Conservation (phyloP, 257 asterid species). For the Hygrophila difformis region DNA sequence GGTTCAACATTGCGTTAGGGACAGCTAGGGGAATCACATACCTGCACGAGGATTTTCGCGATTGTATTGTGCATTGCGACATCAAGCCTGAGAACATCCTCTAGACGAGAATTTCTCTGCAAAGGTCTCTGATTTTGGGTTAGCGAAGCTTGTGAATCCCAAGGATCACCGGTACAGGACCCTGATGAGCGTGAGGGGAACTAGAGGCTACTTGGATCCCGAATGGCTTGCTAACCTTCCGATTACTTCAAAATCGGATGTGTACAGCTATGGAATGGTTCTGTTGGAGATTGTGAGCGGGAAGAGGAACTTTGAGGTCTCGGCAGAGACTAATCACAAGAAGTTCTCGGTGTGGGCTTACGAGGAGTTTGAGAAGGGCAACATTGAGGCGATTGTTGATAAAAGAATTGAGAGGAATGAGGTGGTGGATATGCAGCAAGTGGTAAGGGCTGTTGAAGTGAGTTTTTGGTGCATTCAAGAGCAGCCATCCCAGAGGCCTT, state of each 20-base stretch:
- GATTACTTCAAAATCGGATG: slow-evolving; percentile 66
- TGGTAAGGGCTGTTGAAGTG: slow-evolving; percentile 44
- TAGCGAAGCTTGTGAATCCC: slow-evolving; percentile 63
- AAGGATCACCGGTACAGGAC: slow-evolving; percentile 71
- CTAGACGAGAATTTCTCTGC: slow-evolving; percentile 65
- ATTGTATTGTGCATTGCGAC: slow-evolving; percentile 88
- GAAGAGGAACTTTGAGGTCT: slow-evolving; percentile 77
- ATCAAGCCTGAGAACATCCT: slow-evolving; percentile 89
- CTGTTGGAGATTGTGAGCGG: slow-evolving; percentile 75
- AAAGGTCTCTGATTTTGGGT: slow-evolving; percentile 82
- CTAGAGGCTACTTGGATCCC: slow-evolving; percentile 80
- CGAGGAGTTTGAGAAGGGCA: slow-evolving; percentile 71
- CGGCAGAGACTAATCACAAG: slow-evolving; percentile 42
- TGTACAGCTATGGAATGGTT: slow-evolving; percentile 81
- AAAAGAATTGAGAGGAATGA: slow-evolving; percentile 36
- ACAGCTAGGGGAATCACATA: slow-evolving; percentile 77
- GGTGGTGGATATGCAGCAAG: slow-evolving; percentile 58
- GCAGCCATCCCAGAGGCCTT: slow-evolving; percentile 84
- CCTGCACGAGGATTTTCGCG: slow-evolving; percentile 88
- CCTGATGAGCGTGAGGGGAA: slow-evolving; percentile 72
- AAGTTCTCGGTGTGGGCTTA: slow-evolving; percentile 76
- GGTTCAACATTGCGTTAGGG: slow-evolving; percentile 65
- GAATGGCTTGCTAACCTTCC: slow-evolving; percentile 93
- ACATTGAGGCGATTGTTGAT: slow-evolving; percentile 40
- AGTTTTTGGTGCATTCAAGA: slow-evolving; percentile 95